Percentiles rank a stretch among this genome's conserved stretches.
These are phyloP conservation scores for Adansonia gregorii DNA, from an alignment of 441 rosid species.

Conservation along the genomic window DNA sequence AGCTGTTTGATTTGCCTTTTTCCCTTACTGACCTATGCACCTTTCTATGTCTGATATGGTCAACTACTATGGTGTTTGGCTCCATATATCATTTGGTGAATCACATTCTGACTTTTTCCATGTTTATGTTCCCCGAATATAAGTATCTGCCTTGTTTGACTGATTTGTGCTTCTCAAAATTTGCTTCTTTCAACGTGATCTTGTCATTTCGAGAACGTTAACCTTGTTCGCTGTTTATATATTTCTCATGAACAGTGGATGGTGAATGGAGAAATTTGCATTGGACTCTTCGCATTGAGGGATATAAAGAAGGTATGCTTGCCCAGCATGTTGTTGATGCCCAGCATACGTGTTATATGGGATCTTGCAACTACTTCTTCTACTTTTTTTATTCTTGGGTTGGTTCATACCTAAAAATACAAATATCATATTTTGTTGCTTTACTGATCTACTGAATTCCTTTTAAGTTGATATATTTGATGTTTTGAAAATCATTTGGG, in stretches of 20 bases:
- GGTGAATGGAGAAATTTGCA: slow-evolving; percentile 99
- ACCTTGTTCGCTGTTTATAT: slow-evolving; percentile 15
- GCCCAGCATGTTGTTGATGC: slow-evolving; percentile 15
- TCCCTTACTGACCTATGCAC: slow-evolving; percentile 11
- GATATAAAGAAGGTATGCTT: slow-evolving; percentile 78
- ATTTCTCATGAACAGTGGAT: slow-evolving; percentile 78
- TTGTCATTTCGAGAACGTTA: neutral
- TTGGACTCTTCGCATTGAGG: slow-evolving; percentile 89
- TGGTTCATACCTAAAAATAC: slow-evolving; percentile 1
- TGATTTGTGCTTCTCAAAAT: neutral
- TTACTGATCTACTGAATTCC: slow-evolving; percentile 6
- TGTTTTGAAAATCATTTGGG: slow-evolving; percentile 1
- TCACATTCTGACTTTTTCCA: neutral
- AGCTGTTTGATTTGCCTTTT: neutral
- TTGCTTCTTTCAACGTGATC: neutral
- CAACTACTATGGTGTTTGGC: neutral
- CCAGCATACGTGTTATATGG: slow-evolving; percentile 11
- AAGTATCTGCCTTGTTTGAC: slow-evolving; percentile 2
- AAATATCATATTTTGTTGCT: neutral
- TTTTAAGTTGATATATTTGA: slow-evolving; percentile 20
- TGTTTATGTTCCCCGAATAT: slow-evolving; percentile 15
- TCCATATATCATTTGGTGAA: neutral
- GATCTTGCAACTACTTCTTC: neutral
- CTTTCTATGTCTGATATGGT: neutral
- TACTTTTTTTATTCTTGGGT: neutral